phyloP scores from a whole-genome alignment of 140 eudicot species.

The Erigeron philadelphicus region DNA sequence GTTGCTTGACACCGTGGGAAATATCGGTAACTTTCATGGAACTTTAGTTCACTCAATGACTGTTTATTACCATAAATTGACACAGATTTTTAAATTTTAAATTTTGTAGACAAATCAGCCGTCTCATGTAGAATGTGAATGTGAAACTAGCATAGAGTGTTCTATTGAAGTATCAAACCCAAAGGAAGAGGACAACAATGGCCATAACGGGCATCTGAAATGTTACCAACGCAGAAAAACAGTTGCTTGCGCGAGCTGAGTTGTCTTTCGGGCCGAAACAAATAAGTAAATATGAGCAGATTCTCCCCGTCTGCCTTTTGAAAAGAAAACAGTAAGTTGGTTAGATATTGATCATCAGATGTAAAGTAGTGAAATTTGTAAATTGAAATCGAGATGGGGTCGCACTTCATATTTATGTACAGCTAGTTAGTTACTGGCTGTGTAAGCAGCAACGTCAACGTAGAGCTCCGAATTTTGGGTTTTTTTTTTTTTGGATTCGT shows the following conservation, averaged over 20 bases:
- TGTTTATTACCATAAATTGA: background rate
- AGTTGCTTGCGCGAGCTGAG: conserved; percentile 39
- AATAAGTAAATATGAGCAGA: conserved; percentile 29
- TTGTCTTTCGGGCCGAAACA: background rate
- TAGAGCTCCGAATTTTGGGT: conserved; percentile 32
- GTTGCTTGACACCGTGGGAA: conserved; percentile 16
- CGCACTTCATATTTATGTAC: conserved; percentile 16
- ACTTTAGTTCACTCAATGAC: background rate
- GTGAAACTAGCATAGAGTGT: conserved; percentile 29
- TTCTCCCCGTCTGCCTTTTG: conserved; percentile 1
- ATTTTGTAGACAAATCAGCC: conserved; percentile 32
- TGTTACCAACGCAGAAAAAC: conserved; percentile 57
- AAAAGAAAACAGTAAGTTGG: conserved; percentile 8
- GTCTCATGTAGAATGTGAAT: conserved; percentile 26
- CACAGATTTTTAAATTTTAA: background rate
- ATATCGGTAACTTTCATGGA: conserved; percentile 28
- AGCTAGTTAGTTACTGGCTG: conserved; percentile 26
- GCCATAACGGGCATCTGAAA: conserved; percentile 30
- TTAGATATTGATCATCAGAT: conserved; percentile 14
- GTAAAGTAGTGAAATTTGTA: conserved; percentile 31
- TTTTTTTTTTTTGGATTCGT: conserved; percentile 12
- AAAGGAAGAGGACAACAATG: conserved; percentile 30
- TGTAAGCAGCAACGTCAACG: conserved; percentile 18
- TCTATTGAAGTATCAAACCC: conserved; percentile 24
- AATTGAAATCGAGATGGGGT: conserved; percentile 15